A percentile compares a stretch with the other conserved stretches of the same genome.
Evolutionary conservation across 257 asterid genomes (phyloP).

Genomic region (Solanum lignicaule): DNA sequence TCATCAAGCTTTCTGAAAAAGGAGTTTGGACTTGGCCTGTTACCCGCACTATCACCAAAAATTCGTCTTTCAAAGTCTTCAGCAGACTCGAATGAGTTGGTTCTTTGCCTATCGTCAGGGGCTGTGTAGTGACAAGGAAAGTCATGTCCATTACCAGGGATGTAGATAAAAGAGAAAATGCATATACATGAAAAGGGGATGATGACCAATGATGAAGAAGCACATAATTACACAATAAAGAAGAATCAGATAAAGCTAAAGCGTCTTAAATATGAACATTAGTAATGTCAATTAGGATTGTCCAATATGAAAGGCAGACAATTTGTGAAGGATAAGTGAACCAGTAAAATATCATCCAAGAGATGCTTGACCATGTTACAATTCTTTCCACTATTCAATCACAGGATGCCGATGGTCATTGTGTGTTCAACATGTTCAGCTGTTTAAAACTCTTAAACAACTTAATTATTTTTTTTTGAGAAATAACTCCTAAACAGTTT

Average conservation of each 20-base stretch:
- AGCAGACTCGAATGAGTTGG: slow-evolving; percentile 21
- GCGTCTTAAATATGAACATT: neutral
- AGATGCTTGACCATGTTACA: neutral
- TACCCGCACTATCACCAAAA: slow-evolving; percentile 15
- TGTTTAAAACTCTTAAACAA: neutral
- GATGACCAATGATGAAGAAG: neutral
- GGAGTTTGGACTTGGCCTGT: slow-evolving; percentile 11
- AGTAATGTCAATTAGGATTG: neutral
- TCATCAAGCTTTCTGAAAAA: slow-evolving; percentile 39
- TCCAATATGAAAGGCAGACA: neutral
- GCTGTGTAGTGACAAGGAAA: slow-evolving; percentile 12
- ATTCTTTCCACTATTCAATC: neutral
- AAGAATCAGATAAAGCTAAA: neutral
- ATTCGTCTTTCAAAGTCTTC: slow-evolving; percentile 39
- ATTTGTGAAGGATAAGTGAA: neutral
- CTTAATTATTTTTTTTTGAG: neutral
- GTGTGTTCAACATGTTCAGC: neutral
- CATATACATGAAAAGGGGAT: neutral
- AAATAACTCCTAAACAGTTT: neutral
- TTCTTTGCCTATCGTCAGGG: slow-evolving; percentile 9
- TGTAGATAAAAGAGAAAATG: neutral
- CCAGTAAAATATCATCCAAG: neutral
- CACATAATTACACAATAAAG: neutral
- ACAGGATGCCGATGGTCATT: neutral
- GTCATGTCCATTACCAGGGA: neutral